Evolutionary conservation across 768 basidiomycete genomes (phyloP).

Genomic region (Boletellus emodensis): DNA sequence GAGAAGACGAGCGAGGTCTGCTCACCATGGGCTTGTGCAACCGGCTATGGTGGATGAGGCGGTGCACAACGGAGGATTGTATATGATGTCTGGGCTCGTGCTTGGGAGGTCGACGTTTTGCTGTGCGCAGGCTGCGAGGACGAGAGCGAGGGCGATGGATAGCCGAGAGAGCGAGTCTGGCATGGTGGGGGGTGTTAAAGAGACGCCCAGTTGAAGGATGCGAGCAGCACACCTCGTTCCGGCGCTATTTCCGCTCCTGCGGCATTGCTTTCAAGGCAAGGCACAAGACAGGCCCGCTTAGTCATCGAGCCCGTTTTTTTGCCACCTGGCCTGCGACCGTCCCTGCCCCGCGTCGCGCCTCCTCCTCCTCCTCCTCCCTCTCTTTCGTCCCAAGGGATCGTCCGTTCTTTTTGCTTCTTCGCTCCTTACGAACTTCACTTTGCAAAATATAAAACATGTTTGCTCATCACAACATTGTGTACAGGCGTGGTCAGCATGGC

Average conservation of each 20-base stretch:
- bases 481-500: constrained; percentile 14
- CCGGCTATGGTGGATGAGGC: constrained; percentile 5
- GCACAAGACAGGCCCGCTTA: neutral
- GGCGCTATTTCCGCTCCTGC: constrained; percentile 9
- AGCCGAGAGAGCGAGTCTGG: constrained; percentile 17
- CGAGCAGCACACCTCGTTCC: neutral
- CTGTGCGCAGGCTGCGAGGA: constrained; percentile 11
- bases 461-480: constrained; percentile 8
- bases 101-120: constrained; percentile 22
- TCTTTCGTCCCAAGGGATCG: neutral
- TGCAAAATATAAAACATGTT: constrained; percentile 6
- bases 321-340: neutral
- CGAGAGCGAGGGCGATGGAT: constrained; percentile 11
- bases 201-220: constrained; percentile 9
- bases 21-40: constrained; percentile 27
- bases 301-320: constrained; percentile 4
- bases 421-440: constrained; percentile 20
- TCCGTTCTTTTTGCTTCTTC: constrained; percentile 21
- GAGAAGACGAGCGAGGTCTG: neutral
- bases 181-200: constrained; percentile 15
- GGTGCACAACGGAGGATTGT: constrained; percentile 24
- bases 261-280: no score
- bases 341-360: neutral
- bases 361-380: neutral
- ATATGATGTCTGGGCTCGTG: constrained; percentile 24